Evolutionary conservation across 176 grass and related monocot genomes (phyloP), one percentile per base, ranked within the genome.

Genomic region (Pontederia paniculata): DNA sequence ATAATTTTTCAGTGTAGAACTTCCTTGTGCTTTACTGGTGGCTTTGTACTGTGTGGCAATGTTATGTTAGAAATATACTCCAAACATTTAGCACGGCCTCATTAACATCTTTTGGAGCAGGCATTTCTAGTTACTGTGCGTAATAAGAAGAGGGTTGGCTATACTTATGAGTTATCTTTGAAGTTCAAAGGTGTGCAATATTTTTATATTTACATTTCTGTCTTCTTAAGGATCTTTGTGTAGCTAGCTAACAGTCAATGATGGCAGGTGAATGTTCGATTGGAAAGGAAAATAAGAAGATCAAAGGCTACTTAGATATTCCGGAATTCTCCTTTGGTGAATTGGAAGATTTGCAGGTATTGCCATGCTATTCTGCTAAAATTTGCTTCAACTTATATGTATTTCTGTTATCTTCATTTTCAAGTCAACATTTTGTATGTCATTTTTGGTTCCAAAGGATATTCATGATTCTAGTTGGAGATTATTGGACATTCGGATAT

Each of bases 291-390:
- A 75, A 74, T 10, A 84, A 69, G 80, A 81, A 72, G 74, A 66
- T 97, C 44, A 79, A 76, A 44, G 86, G 91, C 44, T 80, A 90
- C 50, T 54, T 97, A 23, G 91, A 97, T 21, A 81, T 97, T 75
- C 83, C 82, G 1, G 91, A 97, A 74, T 87, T 97, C 44, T 97
- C 86, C 4, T 90, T 97, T 43, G 91, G 91, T 49, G 91, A 97
- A 71, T 57, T 97, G n/a, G 83, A 86, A n/a, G 89, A 89, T 57
- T 72, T 95, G 42, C 78, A 95, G 85, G 89, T 95, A 80, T 19
- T 17, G 22, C 49, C 1, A 8, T 46, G 10, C 14, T 9, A 25
- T n/a, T 45, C 17, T 52, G 22, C 16, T 0, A 4, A 12, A 42
- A 22, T 25, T 44, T 55, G 8, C 1, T 54, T 7, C 22, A 20